These are phyloP conservation scores for Lactarius evosmus DNA, from an alignment of 768 basidiomycete genomes.

Conservation along the genomic window DNA sequence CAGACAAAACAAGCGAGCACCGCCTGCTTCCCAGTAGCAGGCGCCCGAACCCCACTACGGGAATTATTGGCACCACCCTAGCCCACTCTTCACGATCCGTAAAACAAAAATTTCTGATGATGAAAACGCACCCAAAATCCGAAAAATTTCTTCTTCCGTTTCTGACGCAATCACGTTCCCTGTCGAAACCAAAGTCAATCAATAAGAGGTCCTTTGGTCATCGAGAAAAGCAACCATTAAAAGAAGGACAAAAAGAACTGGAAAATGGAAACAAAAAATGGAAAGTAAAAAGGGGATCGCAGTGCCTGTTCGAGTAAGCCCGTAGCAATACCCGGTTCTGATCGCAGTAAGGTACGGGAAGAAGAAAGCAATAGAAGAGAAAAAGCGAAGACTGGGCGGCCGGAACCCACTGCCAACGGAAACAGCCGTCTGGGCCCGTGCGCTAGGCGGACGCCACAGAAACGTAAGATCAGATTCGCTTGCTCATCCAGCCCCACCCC, in stretches of 20 bases:
- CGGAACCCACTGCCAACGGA: constrained; percentile 15
- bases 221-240: not conserved
- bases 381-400: constrained; percentile 20
- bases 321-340: constrained; percentile 18
- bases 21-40: constrained; percentile 7
- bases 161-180: constrained; percentile 73
- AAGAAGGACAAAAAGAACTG: not conserved
- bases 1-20: constrained; percentile 6
- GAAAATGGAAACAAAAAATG: not conserved
- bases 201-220: not conserved
- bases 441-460: constrained; percentile 11
- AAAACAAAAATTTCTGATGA: not conserved
- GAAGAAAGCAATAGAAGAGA: constrained; percentile 3
- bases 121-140: constrained; percentile 49
- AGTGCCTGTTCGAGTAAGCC: constrained; percentile 18
- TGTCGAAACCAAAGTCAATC: constrained; percentile 31
- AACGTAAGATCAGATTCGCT: constrained; percentile 17
- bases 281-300: constrained; percentile 7
- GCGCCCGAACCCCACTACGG: constrained; percentile 8
- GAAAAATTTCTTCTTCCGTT: constrained; percentile 85
- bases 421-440: constrained; percentile 13
- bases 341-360: constrained; percentile 25
- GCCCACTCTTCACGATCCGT: not conserved
- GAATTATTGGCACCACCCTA: not conserved
- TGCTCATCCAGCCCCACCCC: not conserved